phyloP scores from a whole-genome alignment of 768 basidiomycete genomes.

The Pleurotus eryngii region DNA sequence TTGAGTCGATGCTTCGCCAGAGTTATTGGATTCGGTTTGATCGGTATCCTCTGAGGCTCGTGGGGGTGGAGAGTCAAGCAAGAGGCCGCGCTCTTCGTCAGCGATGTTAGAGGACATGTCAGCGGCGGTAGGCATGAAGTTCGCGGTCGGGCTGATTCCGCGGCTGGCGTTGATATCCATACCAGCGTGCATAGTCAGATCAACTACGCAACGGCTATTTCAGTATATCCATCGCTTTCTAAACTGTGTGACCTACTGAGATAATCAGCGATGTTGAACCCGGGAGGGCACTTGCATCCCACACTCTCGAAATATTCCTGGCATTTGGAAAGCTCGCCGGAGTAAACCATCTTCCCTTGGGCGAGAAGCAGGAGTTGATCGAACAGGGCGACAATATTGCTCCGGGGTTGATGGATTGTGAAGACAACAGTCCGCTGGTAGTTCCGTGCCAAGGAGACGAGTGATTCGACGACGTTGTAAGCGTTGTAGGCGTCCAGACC shows the following conservation, averaged over 20 bases:
- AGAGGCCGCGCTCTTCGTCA: conserved; percentile 72
- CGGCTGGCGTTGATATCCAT: conserved; percentile 29
- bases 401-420: conserved; percentile 97
- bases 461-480: conserved; percentile 86
- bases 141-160: conserved; percentile 38
- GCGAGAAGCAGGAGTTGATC: conserved; percentile 89
- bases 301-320: conserved; percentile 78
- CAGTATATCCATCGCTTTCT: background rate
- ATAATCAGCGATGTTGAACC: conserved; percentile 97
- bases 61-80: conserved; percentile 16
- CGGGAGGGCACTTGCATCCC: conserved; percentile 83
- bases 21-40: conserved; percentile 42
- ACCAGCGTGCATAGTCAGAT: conserved; percentile 64
- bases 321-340: conserved; percentile 71
- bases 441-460: conserved; percentile 79
- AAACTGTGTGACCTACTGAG: conserved; percentile 58
- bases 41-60: conserved; percentile 49
- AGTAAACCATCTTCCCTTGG: conserved; percentile 80
- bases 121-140: conserved; percentile 30
- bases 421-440: conserved; percentile 96
- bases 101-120: conserved; percentile 42
- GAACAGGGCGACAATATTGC: conserved; percentile 95
- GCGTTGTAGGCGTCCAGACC: conserved; percentile 96
- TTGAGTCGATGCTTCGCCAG: conserved; percentile 37
- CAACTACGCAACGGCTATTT: conserved; percentile 40